A percentile compares a stretch with the other conserved stretches of the same genome.
phyloP scores from a whole-genome alignment of 148 eudicot genomes.

The Vaccinium corymbosum region DNA sequence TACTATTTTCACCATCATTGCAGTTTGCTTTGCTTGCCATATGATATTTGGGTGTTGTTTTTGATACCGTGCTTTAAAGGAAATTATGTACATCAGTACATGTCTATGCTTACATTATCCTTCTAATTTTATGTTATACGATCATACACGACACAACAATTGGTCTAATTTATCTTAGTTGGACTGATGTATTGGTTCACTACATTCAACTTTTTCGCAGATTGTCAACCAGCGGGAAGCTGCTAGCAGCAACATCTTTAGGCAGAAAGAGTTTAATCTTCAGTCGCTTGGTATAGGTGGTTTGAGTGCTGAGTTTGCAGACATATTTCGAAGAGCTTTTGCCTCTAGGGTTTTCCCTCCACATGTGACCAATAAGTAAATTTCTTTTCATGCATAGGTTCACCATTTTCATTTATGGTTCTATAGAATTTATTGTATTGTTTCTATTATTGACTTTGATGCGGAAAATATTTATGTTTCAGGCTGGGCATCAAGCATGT shows the following conservation, averaged over 20 bases:
- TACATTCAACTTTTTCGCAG: conserved; percentile 30
- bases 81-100: not conserved
- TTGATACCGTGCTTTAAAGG: not conserved
- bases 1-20: conserved; percentile 11
- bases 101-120: not conserved
- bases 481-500: conserved; percentile 96
- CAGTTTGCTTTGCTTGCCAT: conserved; percentile 6
- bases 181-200: not conserved
- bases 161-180: conserved; percentile 5
- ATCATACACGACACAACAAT: not conserved
- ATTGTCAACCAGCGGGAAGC: conserved; percentile 89
- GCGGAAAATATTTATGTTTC: conserved; percentile 13
- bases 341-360: conserved; percentile 97
- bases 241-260: conserved; percentile 90
- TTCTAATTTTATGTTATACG: not conserved
- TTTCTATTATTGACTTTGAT: not conserved
- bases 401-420: not conserved
- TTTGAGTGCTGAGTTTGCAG: conserved; percentile 86
- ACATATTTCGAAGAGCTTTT: conserved; percentile 97
- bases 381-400: conserved; percentile 15
- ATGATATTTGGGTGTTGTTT: not conserved
- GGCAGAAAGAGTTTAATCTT: conserved; percentile 90
- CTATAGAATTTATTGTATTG: not conserved
- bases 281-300: conserved; percentile 94
- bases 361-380: conserved; percentile 88